phyloP scores from a whole-genome alignment of 2,329 filamentous ascomycete genomes.

The Aspergillus udagawae region DNA sequence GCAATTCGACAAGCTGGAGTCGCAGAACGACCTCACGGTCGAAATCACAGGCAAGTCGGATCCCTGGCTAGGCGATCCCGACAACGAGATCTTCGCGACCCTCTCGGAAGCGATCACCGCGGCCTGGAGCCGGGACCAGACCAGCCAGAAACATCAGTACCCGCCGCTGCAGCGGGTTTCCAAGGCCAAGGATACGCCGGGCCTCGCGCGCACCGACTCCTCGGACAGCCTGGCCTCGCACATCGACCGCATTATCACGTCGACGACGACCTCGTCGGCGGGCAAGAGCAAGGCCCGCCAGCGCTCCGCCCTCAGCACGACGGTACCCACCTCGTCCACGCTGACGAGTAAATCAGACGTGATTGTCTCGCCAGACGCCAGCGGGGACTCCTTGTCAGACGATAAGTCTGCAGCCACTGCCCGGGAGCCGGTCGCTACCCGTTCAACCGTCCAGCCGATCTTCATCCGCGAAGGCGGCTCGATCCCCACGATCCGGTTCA shows the following conservation, averaged over 20 bases:
- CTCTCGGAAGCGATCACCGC: constrained; percentile 80
- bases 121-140: constrained; percentile 62
- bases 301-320: constrained; percentile 20
- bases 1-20: constrained; percentile 70
- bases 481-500: constrained; percentile 87
- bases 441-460: constrained; percentile 52
- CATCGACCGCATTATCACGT: constrained; percentile 37
- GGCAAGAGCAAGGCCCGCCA: constrained; percentile 25
- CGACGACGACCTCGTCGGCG: constrained; percentile 33
- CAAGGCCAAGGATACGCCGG: constrained; percentile 10
- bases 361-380: not conserved
- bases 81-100: constrained; percentile 85
- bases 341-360: constrained; percentile 26
- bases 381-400: constrained; percentile 1
- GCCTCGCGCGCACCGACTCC: constrained; percentile 32
- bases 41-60: constrained; percentile 91
- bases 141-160: constrained; percentile 32
- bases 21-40: constrained; percentile 74
- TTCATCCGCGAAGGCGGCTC: constrained; percentile 95
- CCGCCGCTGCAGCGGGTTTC: constrained; percentile 23
- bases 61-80: constrained; percentile 90
- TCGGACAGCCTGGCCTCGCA: constrained; percentile 38
- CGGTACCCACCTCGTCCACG: constrained; percentile 39
- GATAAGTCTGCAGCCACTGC: not conserved
- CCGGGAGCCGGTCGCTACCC: not conserved